These are phyloP conservation scores for Fusarium transvaalense DNA, from an alignment of 2,329 filamentous ascomycete genomes.

Conservation along the genomic window DNA sequence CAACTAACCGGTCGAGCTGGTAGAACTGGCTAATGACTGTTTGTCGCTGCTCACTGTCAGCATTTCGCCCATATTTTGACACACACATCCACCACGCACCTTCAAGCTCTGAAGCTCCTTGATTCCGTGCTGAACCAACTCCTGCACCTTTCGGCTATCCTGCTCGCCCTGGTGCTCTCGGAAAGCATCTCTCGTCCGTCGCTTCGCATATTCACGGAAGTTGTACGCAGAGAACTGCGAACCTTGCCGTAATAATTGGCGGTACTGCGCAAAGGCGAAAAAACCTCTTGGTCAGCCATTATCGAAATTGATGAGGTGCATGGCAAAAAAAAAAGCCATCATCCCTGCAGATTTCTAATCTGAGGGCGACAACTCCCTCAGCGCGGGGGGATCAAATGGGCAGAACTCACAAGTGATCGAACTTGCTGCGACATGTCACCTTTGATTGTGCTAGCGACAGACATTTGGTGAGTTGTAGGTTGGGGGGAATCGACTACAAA, in stretches of 20 bases:
- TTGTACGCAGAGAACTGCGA: constrained; percentile 94
- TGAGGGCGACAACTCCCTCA: background rate
- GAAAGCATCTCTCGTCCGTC: constrained; percentile 91
- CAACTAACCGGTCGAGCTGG: constrained; percentile 89
- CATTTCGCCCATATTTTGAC: background rate
- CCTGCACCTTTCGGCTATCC: constrained; percentile 83
- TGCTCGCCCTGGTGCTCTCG: constrained; percentile 79
- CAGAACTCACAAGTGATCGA: constrained; percentile 65
- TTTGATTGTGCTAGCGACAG: constrained; percentile 56
- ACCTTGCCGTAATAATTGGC: constrained; percentile 88
- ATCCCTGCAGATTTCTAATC: constrained; percentile 31
- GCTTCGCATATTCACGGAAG: constrained; percentile 95
- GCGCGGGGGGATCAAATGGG: background rate
- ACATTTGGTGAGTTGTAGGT: constrained; percentile 54
- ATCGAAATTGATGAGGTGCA: background rate
- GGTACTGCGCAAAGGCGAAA: constrained; percentile 75
- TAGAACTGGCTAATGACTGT: constrained; percentile 95
- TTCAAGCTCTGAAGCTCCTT: constrained; percentile 91
- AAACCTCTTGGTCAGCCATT: constrained; percentile 28
- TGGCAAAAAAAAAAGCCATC: constrained; percentile 8
- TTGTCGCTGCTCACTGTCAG: constrained; percentile 77
- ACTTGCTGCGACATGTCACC: constrained; percentile 70
- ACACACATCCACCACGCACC: constrained; percentile 63
- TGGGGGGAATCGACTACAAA: constrained; percentile 20
- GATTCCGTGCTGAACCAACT: constrained; percentile 88